A percentile compares a stretch with the other conserved stretches of the same genome.
These are phyloP conservation scores for Phoenix dactylifera DNA, from an alignment of 176 grass and related monocot genomes.

Conservation along the genomic window DNA sequence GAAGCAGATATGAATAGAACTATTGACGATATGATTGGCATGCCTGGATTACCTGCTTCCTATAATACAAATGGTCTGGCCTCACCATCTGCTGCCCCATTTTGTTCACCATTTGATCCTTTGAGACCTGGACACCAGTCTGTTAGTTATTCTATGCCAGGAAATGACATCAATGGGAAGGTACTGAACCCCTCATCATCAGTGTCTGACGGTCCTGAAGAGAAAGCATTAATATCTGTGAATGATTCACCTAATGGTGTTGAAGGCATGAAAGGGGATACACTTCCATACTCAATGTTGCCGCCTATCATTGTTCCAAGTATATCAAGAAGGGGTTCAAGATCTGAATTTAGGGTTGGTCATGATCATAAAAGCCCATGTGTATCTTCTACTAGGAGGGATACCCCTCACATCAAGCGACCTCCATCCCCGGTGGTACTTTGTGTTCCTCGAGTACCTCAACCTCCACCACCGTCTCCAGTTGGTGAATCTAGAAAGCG, in stretches of 20 bases:
- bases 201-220: slow-evolving; percentile 45
- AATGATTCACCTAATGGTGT: slow-evolving; percentile 39
- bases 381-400: slow-evolving; percentile 77
- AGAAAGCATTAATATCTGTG: slow-evolving; percentile 33
- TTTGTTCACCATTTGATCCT: slow-evolving; percentile 42
- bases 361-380: slow-evolving; percentile 84
- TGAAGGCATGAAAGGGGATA: slow-evolving; percentile 68
- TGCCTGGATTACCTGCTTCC: slow-evolving; percentile 39
- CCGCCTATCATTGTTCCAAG: slow-evolving; percentile 77
- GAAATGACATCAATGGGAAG: slow-evolving; percentile 41
- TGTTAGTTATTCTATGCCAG: slow-evolving; percentile 39
- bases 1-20: slow-evolving; percentile 88
- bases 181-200: slow-evolving; percentile 23
- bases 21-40: slow-evolving; percentile 70
- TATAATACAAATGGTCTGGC: slow-evolving; percentile 48
- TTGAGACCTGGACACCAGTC: slow-evolving; percentile 27
- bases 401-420: slow-evolving; percentile 62
- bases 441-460: slow-evolving; percentile 74
- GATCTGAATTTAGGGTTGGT: slow-evolving; percentile 68
- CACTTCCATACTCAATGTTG: slow-evolving; percentile 80
- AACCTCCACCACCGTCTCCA: slow-evolving; percentile 61
- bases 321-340: slow-evolving; percentile 70
- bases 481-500: slow-evolving; percentile 77
- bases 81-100: slow-evolving; percentile 45
- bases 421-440: slow-evolving; percentile 91